Conservation (phyloP, 768 basidiomycete genomes). For the Atractiella rhizophila region DNA sequence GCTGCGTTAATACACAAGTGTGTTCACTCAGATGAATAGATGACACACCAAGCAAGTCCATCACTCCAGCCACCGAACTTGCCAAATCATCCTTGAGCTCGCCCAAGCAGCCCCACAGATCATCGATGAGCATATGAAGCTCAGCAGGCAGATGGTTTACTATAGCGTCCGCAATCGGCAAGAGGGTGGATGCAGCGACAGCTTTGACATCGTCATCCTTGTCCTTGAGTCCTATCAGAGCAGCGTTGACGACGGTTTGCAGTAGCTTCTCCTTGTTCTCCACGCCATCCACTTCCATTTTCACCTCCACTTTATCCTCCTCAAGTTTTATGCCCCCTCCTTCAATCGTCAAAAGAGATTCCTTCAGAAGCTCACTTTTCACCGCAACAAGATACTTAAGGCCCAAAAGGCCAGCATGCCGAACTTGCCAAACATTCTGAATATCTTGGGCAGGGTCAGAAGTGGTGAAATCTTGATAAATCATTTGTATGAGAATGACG, state of each 20-base stretch:
- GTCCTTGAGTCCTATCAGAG: conserved; percentile 68
- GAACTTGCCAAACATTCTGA: conserved; percentile 76
- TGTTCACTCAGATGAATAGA: background rate
- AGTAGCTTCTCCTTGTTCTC: conserved; percentile 27
- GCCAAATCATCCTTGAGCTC: conserved; percentile 92
- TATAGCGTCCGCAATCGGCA: conserved; percentile 61
- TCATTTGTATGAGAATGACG: conserved; percentile 67
- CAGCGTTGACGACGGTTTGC: conserved; percentile 62
- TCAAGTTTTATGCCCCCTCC: conserved; percentile 6
- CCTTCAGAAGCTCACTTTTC: conserved; percentile 55
- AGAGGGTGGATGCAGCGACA: conserved; percentile 70
- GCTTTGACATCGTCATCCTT: conserved; percentile 87
- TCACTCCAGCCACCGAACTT: conserved; percentile 84
- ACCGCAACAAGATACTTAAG: conserved; percentile 97
- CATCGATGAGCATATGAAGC: conserved; percentile 45
- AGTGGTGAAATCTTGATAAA: conserved; percentile 49
- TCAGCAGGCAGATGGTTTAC: conserved; percentile 43
- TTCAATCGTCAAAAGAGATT: too few relatives aligned
- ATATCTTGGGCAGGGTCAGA: conserved; percentile 8
- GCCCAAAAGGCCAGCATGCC: conserved; percentile 89
- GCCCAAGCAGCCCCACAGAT: conserved; percentile 68
- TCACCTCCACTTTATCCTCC: conserved; percentile 9
- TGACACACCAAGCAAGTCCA: conserved; percentile 48
- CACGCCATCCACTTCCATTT: conserved; percentile 9
- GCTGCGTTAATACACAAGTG: too few relatives aligned